phyloP scores from a whole-genome alignment of 352 stramenopile genomes.

The Phytophthora nicotianae region DNA sequence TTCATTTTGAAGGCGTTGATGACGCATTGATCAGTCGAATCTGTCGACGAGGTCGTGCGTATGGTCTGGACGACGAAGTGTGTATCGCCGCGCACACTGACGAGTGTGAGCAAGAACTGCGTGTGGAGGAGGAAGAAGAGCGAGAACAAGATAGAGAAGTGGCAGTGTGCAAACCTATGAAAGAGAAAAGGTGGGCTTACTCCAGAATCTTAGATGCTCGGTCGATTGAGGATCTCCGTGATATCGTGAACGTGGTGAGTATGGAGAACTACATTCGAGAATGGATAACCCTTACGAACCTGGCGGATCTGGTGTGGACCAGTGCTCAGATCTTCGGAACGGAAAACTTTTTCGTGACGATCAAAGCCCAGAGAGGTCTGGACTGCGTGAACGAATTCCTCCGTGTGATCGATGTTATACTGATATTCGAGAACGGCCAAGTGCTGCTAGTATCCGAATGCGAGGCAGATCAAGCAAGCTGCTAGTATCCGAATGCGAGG shows the following conservation, averaged over 20 bases:
- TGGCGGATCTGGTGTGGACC: conserved; percentile 36
- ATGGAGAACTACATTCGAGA: conserved; percentile 4
- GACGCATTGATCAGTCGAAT: conserved; percentile 26
- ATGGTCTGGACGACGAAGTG: conserved; percentile 47
- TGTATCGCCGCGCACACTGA: conserved; percentile 43
- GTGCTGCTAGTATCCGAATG: conserved; percentile 45
- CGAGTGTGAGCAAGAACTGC: conserved; percentile 62
- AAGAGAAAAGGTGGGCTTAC: conserved; percentile 25
- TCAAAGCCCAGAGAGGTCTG: not conserved
- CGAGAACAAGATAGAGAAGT: conserved; percentile 27
- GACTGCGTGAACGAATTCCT: not conserved
- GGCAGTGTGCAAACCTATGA: not conserved
- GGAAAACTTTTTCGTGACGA: conserved; percentile 47
- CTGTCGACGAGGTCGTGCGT: conserved; percentile 15
- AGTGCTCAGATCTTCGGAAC: conserved; percentile 36
- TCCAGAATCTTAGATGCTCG: conserved; percentile 10
- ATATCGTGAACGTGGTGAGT: not conserved
- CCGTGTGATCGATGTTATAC: not conserved
- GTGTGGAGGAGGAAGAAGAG: conserved; percentile 51
- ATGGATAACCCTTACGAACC: conserved; percentile 1
- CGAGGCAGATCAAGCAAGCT: conserved; percentile 31
- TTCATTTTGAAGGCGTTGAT: conserved; percentile 1
- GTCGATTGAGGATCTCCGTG: conserved; percentile 17
- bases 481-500: not conserved
- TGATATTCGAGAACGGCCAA: conserved; percentile 25